These are phyloP conservation scores for Mycosarcoma maydis DNA, from an alignment of 1,284 basidiomycete genomes.

Conservation along the genomic window DNA sequence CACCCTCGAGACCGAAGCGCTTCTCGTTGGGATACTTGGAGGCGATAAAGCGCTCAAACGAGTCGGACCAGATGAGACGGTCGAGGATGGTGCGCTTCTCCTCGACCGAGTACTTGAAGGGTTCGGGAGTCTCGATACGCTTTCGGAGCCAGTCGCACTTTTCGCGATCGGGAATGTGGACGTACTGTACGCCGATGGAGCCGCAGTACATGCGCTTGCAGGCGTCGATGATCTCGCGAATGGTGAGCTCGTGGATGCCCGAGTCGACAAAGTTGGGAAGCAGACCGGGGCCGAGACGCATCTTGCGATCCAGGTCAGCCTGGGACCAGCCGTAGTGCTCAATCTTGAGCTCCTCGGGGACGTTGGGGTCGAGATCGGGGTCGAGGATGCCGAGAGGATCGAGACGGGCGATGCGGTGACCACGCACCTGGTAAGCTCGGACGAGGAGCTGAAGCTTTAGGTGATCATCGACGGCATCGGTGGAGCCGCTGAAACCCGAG, in stretches of 20 bases:
- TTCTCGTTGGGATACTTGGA: slow-evolving; percentile 99
- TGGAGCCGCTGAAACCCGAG: slow-evolving; percentile 71
- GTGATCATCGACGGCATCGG: slow-evolving; percentile 84
- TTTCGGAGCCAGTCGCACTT: slow-evolving; percentile 99
- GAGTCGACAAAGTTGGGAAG: slow-evolving; percentile 87
- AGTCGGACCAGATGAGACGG: slow-evolving; percentile 98
- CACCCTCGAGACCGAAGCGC: slow-evolving; percentile 98
- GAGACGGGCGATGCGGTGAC: slow-evolving; percentile 93
- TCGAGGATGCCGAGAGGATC: slow-evolving; percentile 94
- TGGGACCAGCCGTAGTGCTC: slow-evolving; percentile 87
- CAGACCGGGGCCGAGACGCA: slow-evolving; percentile 92
- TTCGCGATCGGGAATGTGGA: slow-evolving; percentile 97
- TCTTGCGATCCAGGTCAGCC: slow-evolving; percentile 90
- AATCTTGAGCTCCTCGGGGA: slow-evolving; percentile 63
- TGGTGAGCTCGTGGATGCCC: slow-evolving; percentile 86
- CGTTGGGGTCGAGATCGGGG: slow-evolving; percentile 75
- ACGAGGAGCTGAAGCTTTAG: slow-evolving; percentile 75
- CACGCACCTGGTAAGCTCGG: slow-evolving; percentile 97
- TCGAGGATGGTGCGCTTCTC: slow-evolving; percentile 99
- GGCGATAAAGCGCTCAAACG: slow-evolving; percentile 97
- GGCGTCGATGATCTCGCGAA: slow-evolving; percentile 90
- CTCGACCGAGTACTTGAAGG: slow-evolving; percentile 97
- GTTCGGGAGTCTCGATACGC: slow-evolving; percentile 92
- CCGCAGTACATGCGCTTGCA: slow-evolving; percentile 95
- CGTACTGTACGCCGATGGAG: slow-evolving; percentile 93